These are phyloP conservation scores for Backusella sp. DNA, from an alignment of 192 early-diverging fungal genomes.

Conservation along the genomic window DNA sequence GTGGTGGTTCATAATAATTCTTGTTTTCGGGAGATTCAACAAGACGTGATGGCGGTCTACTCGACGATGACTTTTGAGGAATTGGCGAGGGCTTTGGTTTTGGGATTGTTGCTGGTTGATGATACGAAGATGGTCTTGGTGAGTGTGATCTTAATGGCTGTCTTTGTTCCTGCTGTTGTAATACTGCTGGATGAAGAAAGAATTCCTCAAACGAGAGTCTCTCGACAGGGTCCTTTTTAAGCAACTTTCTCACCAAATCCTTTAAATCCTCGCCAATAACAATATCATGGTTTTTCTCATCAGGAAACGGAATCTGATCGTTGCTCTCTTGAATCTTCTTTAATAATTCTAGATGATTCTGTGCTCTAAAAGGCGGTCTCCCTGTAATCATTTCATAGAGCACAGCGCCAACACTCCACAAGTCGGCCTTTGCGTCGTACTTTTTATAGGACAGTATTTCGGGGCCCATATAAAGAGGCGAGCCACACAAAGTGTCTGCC, in stretches of 20 bases:
- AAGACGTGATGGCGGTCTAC: neutral
- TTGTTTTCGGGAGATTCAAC: neutral
- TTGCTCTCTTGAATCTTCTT: conserved; percentile 85
- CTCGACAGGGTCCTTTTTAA: conserved; percentile 85
- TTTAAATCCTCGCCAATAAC: conserved; percentile 65
- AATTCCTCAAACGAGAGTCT: conserved; percentile 94
- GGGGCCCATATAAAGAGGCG: conserved; percentile 94
- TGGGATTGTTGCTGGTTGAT: neutral
- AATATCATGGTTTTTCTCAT: conserved; percentile 37
- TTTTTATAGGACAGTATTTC: conserved; percentile 88
- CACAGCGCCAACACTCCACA: conserved; percentile 96
- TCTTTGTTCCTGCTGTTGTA: conserved; percentile 17
- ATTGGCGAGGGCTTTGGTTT: neutral
- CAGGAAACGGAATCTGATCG: conserved; percentile 87
- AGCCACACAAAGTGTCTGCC: conserved; percentile 95
- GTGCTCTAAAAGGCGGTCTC: conserved; percentile 87
- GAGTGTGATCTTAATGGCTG: neutral
- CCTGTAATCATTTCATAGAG: conserved; percentile 93
- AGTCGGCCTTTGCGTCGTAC: conserved; percentile 93
- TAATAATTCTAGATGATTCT: conserved; percentile 91
- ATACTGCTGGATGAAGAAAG: conserved; percentile 79
- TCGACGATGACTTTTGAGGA: neutral
- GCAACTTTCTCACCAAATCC: conserved; percentile 77
- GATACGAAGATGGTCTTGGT: neutral
- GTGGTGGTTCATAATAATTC: conserved; percentile 23